These are phyloP conservation scores for Rhinocladiella similis DNA, from an alignment of 2,329 filamentous ascomycete species.

Conservation along the genomic window DNA sequence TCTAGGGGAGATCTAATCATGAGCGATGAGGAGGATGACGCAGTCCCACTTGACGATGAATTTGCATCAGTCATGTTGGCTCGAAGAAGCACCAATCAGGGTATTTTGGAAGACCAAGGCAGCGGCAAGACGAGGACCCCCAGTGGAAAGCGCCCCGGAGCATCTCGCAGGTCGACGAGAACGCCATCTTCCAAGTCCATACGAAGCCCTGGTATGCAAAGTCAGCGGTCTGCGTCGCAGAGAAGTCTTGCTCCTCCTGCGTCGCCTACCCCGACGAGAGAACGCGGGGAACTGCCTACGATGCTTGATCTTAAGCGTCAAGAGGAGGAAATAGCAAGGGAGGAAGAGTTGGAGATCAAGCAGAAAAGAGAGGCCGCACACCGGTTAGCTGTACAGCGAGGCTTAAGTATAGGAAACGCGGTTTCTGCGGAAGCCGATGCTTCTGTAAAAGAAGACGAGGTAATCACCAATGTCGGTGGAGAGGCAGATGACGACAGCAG, in stretches of 20 bases:
- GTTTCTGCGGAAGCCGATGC: not conserved
- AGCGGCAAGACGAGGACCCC: constrained; percentile 59
- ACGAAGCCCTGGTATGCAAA: constrained; percentile 32
- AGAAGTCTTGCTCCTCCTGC: constrained; percentile 23
- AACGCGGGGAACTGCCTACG: constrained; percentile 41
- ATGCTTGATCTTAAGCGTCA: constrained; percentile 58
- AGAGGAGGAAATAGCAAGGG: constrained; percentile 53
- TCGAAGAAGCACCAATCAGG: constrained; percentile 59
- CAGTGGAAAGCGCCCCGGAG: constrained; percentile 43
- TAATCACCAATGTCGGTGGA: not conserved
- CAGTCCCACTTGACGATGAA: constrained; percentile 88
- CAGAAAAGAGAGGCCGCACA: constrained; percentile 57
- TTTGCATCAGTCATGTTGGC: constrained; percentile 79
- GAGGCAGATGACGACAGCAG: not conserved
- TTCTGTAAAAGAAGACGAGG: not conserved
- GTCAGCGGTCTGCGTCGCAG: constrained; percentile 34
- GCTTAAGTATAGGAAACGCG: constrained; percentile 31
- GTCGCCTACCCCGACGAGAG: constrained; percentile 9
- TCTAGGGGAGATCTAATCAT: constrained; percentile 89
- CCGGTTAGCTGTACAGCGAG: constrained; percentile 55
- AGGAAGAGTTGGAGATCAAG: constrained; percentile 59
- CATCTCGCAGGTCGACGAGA: constrained; percentile 48
- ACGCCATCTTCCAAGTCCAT: constrained; percentile 47
- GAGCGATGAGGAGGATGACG: constrained; percentile 90
- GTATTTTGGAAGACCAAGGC: constrained; percentile 65